Percentiles rank a stretch among this genome's conserved stretches.
Conservation (phyloP, 2,329 filamentous ascomycete genomes). For the Sclerotinia sclerotiorum region DNA sequence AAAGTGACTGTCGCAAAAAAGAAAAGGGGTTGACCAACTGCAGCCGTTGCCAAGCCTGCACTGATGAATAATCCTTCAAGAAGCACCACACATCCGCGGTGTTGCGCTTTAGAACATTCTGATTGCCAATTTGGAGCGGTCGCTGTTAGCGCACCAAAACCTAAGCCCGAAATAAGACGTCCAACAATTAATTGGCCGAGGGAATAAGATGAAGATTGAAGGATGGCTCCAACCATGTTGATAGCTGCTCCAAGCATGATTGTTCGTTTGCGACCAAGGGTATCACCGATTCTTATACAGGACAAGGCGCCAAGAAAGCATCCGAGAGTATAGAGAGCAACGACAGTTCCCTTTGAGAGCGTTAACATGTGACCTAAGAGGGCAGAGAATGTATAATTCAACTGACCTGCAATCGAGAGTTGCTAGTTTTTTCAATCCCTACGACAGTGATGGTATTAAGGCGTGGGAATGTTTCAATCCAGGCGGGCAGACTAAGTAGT, state of each 20-base stretch:
- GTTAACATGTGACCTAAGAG: background rate
- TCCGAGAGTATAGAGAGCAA: slow-evolving; percentile 44
- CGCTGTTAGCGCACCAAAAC: slow-evolving; percentile 51
- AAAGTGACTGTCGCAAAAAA: slow-evolving; percentile 2
- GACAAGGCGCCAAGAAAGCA: slow-evolving; percentile 49
- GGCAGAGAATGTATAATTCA: background rate
- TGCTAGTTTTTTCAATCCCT: slow-evolving; percentile 9
- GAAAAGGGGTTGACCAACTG: slow-evolving; percentile 15
- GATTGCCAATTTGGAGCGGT: slow-evolving; percentile 60
- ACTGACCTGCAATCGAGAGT: slow-evolving; percentile 17
- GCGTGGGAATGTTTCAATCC: slow-evolving; percentile 22
- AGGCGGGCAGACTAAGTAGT: slow-evolving; percentile 43
- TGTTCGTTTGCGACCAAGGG: slow-evolving; percentile 55
- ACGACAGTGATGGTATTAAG: slow-evolving; percentile 21
- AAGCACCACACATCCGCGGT: slow-evolving; percentile 60
- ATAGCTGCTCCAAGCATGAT: slow-evolving; percentile 58
- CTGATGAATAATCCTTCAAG: slow-evolving; percentile 59
- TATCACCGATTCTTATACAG: slow-evolving; percentile 46
- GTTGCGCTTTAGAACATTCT: slow-evolving; percentile 57
- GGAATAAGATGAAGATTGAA: slow-evolving; percentile 45
- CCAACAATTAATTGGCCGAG: slow-evolving; percentile 56
- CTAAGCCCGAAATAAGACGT: slow-evolving; percentile 50
- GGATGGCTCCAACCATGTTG: slow-evolving; percentile 55
- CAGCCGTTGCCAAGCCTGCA: slow-evolving; percentile 42
- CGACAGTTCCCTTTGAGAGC: slow-evolving; percentile 19